Evolutionary conservation across 2,329 filamentous ascomycete genomes (phyloP).

Genomic region (Microdochium bolleyi): DNA sequence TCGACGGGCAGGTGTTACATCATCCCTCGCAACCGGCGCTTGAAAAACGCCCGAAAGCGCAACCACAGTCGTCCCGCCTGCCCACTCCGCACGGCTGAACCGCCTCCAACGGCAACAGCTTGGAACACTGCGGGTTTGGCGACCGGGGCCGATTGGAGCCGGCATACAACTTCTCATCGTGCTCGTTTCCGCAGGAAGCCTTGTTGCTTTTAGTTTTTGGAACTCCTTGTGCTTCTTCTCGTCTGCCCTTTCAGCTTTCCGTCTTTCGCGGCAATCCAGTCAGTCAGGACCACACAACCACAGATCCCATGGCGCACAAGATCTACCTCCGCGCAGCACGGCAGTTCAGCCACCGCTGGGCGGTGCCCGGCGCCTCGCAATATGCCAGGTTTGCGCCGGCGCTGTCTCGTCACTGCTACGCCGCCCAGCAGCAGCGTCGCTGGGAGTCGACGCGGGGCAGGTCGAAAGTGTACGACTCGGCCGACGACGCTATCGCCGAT

Average conservation of each 20-base stretch:
- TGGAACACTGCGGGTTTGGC: too few species aligned
- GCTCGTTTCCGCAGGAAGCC: too few species aligned
- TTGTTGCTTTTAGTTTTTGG: too few species aligned
- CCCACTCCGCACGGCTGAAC: too few species aligned
- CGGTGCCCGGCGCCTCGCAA: conserved; percentile 9
- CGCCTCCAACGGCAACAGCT: too few species aligned
- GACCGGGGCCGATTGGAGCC: too few species aligned
- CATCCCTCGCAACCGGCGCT: too few species aligned
- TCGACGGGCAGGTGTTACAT: too few species aligned
- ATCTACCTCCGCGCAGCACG: conserved; percentile 13
- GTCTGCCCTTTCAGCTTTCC: background rate
- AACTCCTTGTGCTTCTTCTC: background rate
- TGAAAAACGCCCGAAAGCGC: too few species aligned
- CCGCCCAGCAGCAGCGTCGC: background rate
- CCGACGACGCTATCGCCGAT: conserved; percentile 63
- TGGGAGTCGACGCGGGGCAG: conserved; percentile 14
- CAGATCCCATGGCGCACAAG: conserved; percentile 13
- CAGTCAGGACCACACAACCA: background rate
- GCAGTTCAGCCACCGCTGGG: conserved; percentile 16
- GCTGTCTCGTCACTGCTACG: conserved; percentile 6
- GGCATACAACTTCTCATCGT: too few species aligned
- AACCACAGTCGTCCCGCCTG: too few species aligned
- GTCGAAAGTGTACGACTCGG: conserved; percentile 44
- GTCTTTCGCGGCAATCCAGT: background rate
- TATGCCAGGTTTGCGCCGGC: conserved; percentile 9